Conservation (phyloP, 257 asterid genomes). For the Petunia secreta region DNA sequence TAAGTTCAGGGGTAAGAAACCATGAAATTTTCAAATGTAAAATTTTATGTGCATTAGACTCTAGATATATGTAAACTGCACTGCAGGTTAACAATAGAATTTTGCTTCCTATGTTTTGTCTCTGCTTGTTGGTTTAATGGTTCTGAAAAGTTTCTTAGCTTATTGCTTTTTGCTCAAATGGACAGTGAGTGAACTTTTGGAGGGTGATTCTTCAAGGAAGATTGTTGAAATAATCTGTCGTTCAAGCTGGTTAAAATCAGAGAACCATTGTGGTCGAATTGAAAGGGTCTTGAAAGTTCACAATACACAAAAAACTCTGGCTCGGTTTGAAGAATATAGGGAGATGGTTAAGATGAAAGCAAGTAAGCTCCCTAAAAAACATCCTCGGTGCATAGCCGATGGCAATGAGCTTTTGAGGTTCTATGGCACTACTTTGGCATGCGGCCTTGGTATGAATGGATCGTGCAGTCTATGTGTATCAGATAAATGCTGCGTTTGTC, state of each 20-base stretch:
- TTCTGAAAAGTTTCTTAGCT: background rate
- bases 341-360: constrained; percentile 76
- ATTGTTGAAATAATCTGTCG: constrained; percentile 88
- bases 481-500: constrained; percentile 73
- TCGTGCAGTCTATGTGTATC: constrained; percentile 70
- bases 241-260: constrained; percentile 70
- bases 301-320: constrained; percentile 69
- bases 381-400: constrained; percentile 90
- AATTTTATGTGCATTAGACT: background rate
- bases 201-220: constrained; percentile 90
- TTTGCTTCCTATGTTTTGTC: background rate
- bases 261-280: constrained; percentile 57
- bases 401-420: constrained; percentile 87
- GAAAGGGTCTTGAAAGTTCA: constrained; percentile 78
- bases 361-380: constrained; percentile 74
- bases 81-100: background rate
- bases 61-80: background rate
- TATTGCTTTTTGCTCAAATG: constrained; percentile 12
- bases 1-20: background rate
- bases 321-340: constrained; percentile 77
- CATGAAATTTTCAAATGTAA: background rate
- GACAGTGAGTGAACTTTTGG: constrained; percentile 83
- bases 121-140: constrained; percentile 17
- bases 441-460: constrained; percentile 77
- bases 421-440: constrained; percentile 67